Evolutionary conservation across 2,329 filamentous ascomycete species (phyloP).

Genomic region (Trichophyton schoenleinii): DNA sequence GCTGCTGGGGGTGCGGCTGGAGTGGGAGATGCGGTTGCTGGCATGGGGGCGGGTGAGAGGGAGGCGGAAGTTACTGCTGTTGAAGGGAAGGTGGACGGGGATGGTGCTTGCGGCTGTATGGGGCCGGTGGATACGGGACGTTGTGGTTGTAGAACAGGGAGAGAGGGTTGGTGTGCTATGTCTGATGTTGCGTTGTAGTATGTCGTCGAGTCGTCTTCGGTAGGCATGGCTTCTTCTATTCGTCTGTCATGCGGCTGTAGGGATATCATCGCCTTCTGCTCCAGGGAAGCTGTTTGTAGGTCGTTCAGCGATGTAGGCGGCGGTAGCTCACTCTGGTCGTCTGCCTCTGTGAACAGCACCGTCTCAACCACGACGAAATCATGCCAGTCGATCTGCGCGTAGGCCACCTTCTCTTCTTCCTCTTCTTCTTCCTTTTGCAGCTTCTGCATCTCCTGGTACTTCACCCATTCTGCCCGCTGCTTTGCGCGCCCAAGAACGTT

Average conservation of each 20-base stretch:
- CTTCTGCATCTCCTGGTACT: conserved; percentile 72
- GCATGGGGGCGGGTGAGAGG: conserved; percentile 32
- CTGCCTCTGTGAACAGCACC: conserved; percentile 77
- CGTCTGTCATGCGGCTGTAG: conserved; percentile 62
- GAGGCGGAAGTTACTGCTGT: conserved; percentile 45
- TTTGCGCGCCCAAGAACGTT: conserved; percentile 68
- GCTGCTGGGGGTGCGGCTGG: neutral
- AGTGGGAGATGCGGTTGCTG: conserved; percentile 67
- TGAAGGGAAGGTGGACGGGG: conserved; percentile 37
- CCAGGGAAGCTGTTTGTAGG: conserved; percentile 82
- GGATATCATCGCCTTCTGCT: conserved; percentile 86
- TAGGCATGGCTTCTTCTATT: conserved; percentile 91
- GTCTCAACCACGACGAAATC: conserved; percentile 95
- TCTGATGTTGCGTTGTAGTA: conserved; percentile 40
- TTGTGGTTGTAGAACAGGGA: conserved; percentile 28
- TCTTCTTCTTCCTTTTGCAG: conserved; percentile 78
- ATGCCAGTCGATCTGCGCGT: conserved; percentile 92
- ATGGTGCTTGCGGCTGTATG: neutral
- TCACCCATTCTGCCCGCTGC: conserved; percentile 75
- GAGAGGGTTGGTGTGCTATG: conserved; percentile 28
- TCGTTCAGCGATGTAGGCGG: conserved; percentile 83
- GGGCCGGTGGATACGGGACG: conserved; percentile 39
- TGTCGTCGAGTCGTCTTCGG: conserved; percentile 48
- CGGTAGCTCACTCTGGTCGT: conserved; percentile 75
- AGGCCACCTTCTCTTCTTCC: conserved; percentile 62